Evolutionary conservation across 495 filamentous ascomycete species (phyloP), one percentile per base, ranked within the genome.

Genomic region (Amniculicola lignicola): DNA sequence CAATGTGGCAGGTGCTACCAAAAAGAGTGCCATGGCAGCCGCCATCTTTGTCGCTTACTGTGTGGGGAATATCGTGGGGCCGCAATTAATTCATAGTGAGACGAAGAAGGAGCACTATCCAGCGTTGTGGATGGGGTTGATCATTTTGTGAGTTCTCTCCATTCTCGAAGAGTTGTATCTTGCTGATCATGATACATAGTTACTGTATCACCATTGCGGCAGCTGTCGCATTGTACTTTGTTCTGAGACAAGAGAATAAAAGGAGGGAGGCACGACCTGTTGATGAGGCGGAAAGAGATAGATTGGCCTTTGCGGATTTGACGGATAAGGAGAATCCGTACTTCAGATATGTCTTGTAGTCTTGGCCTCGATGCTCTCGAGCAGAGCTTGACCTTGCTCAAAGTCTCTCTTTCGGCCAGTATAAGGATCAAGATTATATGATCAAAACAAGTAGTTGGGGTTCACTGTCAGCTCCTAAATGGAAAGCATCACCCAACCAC

Each of bases 261-360:
- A 71, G 66, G 55, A 69, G 72, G 35, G 73, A 69, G 6, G 31
- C 51, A 2, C 27, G 80, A 33, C 70, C 75, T 0, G 62, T 82
- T 19, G 78, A 86, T 61, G 83, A 88, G 51, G 63, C 70, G 9
- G 81, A 84, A 54, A 71, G 80, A 57, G 83, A 84, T 55, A 79
- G 79, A 58, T 63, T 84, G 27, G 86, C 84, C 0, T 89, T 89
- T 35, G 72, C 78, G 52, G 86, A 89, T 69, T 71, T 90, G 57
- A 90, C 88, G 2, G 88, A 90, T 62, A 82, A 78, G 67, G 74
- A 90, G 69, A 90, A 90, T 61, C 77, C 79, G 1, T 85, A 84
- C 59, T 92, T 90, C 61, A 71, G 78, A 67, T 90, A 89, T 59
- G 82, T 83, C 3, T 69, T 86, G n/a, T 87, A 68, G 68, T 22